A percentile compares a stretch with the other conserved stretches of the same genome.
Conservation (phyloP, 2,329 filamentous ascomycete species). For the Sarocladium kiliense region DNA sequence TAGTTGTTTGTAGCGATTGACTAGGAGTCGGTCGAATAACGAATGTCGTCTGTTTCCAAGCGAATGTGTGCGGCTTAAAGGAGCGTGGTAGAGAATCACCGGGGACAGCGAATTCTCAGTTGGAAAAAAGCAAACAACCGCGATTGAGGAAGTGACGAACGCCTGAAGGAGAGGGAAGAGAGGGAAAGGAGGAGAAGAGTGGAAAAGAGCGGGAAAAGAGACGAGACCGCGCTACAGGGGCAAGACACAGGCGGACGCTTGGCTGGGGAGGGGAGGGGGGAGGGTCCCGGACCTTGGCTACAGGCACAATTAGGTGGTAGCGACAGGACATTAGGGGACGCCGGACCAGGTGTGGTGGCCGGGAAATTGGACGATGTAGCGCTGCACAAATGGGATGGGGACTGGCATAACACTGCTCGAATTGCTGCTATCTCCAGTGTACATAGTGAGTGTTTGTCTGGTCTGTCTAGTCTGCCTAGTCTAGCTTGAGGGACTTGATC, state of each 20-base stretch:
- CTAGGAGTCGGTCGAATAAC: slow-evolving; percentile 16
- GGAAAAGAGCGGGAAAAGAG: background rate
- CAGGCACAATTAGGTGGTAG: background rate
- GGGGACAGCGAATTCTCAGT: slow-evolving; percentile 39
- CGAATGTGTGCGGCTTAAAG: slow-evolving; percentile 33
- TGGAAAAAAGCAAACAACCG: slow-evolving; percentile 37
- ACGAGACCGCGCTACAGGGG: background rate
- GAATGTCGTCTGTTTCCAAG: slow-evolving; percentile 19
- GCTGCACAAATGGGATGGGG: background rate
- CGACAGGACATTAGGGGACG: background rate
- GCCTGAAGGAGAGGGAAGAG: slow-evolving; percentile 16
- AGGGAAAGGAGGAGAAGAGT: background rate
- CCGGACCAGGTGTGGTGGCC: background rate
- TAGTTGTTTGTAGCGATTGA: background rate
- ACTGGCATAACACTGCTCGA: slow-evolving; percentile 1
- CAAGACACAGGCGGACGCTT: background rate
- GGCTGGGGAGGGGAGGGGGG: slow-evolving; percentile 1
- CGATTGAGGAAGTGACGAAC: slow-evolving; percentile 21
- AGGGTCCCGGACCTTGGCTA: background rate
- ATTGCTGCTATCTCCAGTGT: background rate
- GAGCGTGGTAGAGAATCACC: slow-evolving; percentile 50
- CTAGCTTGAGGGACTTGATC: too few relatives aligned
- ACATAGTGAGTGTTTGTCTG: too few relatives aligned
- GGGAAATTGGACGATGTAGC: slow-evolving; percentile 4
- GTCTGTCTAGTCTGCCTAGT: too few relatives aligned